Evolutionary conservation across 192 early-diverging fungal species (phyloP).

Genomic region (Nowakowskiella sp.): DNA sequence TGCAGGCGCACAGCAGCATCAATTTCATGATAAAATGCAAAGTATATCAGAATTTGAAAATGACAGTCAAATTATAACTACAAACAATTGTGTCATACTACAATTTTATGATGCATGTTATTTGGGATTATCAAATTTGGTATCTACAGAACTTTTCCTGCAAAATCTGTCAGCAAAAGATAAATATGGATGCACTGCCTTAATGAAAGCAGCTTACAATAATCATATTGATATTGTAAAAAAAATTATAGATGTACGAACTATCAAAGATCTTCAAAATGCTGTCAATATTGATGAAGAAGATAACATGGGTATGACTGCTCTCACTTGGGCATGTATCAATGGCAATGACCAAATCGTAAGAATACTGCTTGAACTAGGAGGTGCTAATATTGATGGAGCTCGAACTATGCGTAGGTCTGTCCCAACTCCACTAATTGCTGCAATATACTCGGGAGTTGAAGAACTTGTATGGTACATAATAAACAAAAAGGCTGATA

Average conservation of each 20-base stretch:
- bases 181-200: constrained; percentile 25
- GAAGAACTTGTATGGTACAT: constrained; percentile 27
- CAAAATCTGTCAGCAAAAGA: constrained; percentile 9
- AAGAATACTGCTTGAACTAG: constrained; percentile 15
- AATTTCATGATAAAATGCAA: neutral
- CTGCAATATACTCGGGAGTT: constrained; percentile 29
- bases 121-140: constrained; percentile 12
- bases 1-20: too few relatives aligned
- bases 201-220: constrained; percentile 45
- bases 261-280: too few relatives aligned
- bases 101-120: constrained; percentile 28
- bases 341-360: constrained; percentile 24
- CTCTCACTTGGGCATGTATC: constrained; percentile 34
- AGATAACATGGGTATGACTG: constrained; percentile 29
- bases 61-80: neutral
- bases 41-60: neutral
- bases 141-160: neutral
- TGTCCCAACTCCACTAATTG: constrained; percentile 32
- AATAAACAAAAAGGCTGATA: constrained; percentile 28
- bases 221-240: constrained; percentile 28
- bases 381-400: constrained; percentile 10
- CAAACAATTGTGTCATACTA: neutral
- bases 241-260: too few relatives aligned
- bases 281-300: constrained; percentile 18
- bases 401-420: neutral